phyloP scores from a whole-genome alignment of 371 early-diverging fungal species.

The Mortierella sp. region DNA sequence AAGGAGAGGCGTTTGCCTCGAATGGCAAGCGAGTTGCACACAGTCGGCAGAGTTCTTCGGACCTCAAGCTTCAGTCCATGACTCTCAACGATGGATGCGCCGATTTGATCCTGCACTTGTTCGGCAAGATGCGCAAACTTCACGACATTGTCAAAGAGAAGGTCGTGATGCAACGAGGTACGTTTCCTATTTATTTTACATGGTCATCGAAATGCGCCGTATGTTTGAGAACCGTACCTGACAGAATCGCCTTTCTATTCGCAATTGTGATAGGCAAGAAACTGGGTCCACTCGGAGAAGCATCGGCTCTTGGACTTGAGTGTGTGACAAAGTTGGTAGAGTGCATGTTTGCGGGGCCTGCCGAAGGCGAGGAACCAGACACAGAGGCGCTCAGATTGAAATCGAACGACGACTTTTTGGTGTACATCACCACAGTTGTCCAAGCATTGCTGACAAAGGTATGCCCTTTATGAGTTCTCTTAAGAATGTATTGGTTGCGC shows the following conservation, averaged over 20 bases:
- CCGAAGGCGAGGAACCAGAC: constrained; percentile 4
- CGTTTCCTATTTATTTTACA: neutral
- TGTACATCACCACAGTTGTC: constrained; percentile 41
- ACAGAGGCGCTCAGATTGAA: constrained; percentile 26
- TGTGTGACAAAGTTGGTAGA: constrained; percentile 43
- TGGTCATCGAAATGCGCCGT: neutral
- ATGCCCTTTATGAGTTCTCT: neutral
- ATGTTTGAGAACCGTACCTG: too few relatives aligned
- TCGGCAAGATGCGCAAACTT: constrained; percentile 55
- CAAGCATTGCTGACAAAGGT: constrained; percentile 37
- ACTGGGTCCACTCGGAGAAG: constrained; percentile 42
- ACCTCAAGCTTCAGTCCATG: constrained; percentile 1
- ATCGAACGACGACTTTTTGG: constrained; percentile 49
- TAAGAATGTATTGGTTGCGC: neutral
- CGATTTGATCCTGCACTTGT: constrained; percentile 44
- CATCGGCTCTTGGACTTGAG: constrained; percentile 43
- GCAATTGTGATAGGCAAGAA: constrained; percentile 28
- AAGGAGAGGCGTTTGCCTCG: constrained; percentile 4
- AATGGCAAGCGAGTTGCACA: constrained; percentile 32
- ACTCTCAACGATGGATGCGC: constrained; percentile 22
- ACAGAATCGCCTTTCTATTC: neutral
- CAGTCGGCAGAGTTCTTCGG: neutral
- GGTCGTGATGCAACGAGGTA: constrained; percentile 41
- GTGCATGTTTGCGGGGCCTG: constrained; percentile 29
- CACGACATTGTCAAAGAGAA: constrained; percentile 55